Evolutionary conservation across 176 grass and related monocot genomes (phyloP).

Genomic region (Oryza brachyantha): DNA sequence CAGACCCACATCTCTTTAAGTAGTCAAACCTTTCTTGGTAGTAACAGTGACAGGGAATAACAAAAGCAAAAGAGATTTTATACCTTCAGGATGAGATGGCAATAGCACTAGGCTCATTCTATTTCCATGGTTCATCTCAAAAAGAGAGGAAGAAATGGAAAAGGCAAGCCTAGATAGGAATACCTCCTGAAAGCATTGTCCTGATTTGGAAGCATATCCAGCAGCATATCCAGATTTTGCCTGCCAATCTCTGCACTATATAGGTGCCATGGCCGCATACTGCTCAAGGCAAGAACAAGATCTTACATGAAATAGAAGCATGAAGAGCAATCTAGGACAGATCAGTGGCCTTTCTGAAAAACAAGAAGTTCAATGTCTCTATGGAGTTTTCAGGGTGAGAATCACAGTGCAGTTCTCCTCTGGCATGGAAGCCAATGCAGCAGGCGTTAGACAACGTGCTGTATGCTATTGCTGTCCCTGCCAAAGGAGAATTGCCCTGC

Average conservation of each 20-base stretch:
- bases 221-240: conserved; percentile 48
- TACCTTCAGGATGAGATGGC: conserved; percentile 17
- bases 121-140: conserved; percentile 21
- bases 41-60: conserved; percentile 5
- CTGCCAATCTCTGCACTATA: conserved; percentile 26
- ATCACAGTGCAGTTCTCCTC: conserved; percentile 61
- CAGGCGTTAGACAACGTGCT: not conserved
- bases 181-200: conserved; percentile 48
- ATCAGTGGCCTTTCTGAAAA: not conserved
- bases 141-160: not conserved
- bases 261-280: conserved; percentile 27
- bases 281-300: conserved; percentile 23
- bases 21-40: conserved; percentile 12
- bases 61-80: conserved; percentile 2
- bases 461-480: conserved; percentile 24
- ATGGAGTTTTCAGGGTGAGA: conserved; percentile 38
- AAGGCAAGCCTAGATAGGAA: conserved; percentile 23
- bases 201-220: conserved; percentile 54
- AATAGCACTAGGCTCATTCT: not conserved
- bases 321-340: not conserved
- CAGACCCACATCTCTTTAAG: not conserved
- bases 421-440: conserved; percentile 43
- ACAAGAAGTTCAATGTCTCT: not conserved
- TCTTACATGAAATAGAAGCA: not conserved
- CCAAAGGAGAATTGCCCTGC: conserved; percentile 97